Evolutionary conservation across 371 early-diverging fungal genomes (phyloP).

Genomic region (Globomyces sp.): DNA sequence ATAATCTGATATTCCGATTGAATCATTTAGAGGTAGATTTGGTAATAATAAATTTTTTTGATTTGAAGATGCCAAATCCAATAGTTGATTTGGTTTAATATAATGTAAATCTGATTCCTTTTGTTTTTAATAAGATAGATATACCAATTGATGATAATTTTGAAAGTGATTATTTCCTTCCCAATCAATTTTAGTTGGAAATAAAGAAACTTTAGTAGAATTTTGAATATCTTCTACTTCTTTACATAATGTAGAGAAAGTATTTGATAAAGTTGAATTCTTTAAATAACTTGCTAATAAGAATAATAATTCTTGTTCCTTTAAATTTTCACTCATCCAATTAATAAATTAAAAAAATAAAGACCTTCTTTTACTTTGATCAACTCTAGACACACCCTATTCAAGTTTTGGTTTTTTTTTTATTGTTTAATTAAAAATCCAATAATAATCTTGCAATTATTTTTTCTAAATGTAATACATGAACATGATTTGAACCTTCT

Average conservation of each 20-base stretch:
- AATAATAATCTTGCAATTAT: constrained; percentile 5
- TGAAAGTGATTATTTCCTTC: constrained; percentile 29
- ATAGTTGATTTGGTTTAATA: no score
- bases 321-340: background rate
- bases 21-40: background rate
- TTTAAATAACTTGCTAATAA: no score
- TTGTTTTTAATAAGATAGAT: background rate
- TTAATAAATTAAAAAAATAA: background rate
- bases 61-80: no score
- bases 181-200: constrained; percentile 26
- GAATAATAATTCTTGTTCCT: no score
- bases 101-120: no score
- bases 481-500: background rate
- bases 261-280: no score
- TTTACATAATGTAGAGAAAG: no score
- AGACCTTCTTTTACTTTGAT: background rate
- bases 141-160: constrained; percentile 61
- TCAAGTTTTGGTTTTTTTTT: background rate
- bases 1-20: background rate
- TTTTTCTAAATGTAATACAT: constrained; percentile 6
- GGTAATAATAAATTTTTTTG: no score
- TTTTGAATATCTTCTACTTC: background rate
- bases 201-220: background rate
- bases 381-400: no score
- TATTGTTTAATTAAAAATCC: background rate